A percentile compares a stretch with the other conserved stretches of the same genome.
phyloP scores from a whole-genome alignment of 2,329 filamentous ascomycete species.

The Akanthomyces muscarius region DNA sequence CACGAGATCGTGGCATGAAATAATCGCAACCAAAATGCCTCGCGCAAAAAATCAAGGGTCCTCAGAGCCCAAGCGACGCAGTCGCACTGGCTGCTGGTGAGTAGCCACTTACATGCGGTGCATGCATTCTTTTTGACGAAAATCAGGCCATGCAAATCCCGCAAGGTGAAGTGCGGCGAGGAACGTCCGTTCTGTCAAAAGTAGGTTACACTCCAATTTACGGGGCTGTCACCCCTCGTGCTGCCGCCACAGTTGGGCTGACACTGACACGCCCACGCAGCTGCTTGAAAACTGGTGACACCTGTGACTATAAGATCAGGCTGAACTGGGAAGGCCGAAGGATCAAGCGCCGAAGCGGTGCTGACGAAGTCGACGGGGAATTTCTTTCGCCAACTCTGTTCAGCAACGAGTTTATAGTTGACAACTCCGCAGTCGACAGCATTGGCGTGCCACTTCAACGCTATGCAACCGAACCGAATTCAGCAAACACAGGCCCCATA shows the following conservation, averaged over 20 bases:
- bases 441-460: slow-evolving; percentile 14
- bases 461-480: slow-evolving; percentile 11
- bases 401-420: slow-evolving; percentile 5
- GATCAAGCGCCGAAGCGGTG: slow-evolving; percentile 20
- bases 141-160: slow-evolving; percentile 69
- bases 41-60: slow-evolving; percentile 41
- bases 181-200: slow-evolving; percentile 69
- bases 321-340: slow-evolving; percentile 73
- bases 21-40: slow-evolving; percentile 33
- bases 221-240: not conserved
- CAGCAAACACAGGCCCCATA: not conserved
- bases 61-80: slow-evolving; percentile 41
- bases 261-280: slow-evolving; percentile 25
- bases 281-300: slow-evolving; percentile 66
- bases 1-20: not conserved
- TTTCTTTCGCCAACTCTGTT: not conserved
- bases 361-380: not conserved
- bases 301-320: slow-evolving; percentile 76
- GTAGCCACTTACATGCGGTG: slow-evolving; percentile 20
- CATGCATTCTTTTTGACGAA: slow-evolving; percentile 7
- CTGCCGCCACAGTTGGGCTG: not conserved
- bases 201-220: slow-evolving; percentile 29
- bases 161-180: slow-evolving; percentile 73
- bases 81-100: slow-evolving; percentile 45
- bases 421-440: not conserved